phyloP scores from a whole-genome alignment of 208 protist genomes.

The Angomonas deanei region DNA sequence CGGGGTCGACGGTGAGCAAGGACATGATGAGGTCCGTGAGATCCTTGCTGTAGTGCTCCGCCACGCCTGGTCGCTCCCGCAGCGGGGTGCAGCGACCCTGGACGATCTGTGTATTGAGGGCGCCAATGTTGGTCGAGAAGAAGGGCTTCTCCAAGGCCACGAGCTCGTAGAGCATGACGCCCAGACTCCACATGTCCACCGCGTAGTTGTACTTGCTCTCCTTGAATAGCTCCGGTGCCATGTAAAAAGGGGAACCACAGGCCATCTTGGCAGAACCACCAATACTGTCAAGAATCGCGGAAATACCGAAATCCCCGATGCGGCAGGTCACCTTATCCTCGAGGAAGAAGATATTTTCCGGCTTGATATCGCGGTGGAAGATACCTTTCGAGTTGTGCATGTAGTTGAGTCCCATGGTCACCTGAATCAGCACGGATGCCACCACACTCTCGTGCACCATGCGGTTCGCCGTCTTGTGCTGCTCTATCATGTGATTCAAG shows the following conservation, averaged over 20 bases:
- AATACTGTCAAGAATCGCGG: constrained; percentile 40
- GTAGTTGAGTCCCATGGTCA: constrained; percentile 50
- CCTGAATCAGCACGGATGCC: constrained; percentile 65
- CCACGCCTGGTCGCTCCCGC: constrained; percentile 5
- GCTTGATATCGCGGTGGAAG: constrained; percentile 87
- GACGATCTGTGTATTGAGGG: constrained; percentile 21
- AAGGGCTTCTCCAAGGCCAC: constrained; percentile 64
- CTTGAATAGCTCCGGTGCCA: constrained; percentile 91
- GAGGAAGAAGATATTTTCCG: constrained; percentile 82
- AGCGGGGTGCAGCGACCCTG: constrained; percentile 18
- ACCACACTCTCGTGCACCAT: constrained; percentile 33
- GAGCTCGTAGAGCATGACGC: constrained; percentile 93
- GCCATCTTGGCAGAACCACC: constrained; percentile 45
- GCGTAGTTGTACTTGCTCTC: constrained; percentile 84
- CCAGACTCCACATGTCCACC: constrained; percentile 95
- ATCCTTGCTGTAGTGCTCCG: constrained; percentile 35
- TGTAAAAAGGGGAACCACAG: constrained; percentile 87
- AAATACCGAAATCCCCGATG: constrained; percentile 84
- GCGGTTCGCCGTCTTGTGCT: not conserved
- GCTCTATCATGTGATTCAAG: constrained; percentile 38
- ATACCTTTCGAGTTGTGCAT: constrained; percentile 62
- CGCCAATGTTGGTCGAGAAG: constrained; percentile 18
- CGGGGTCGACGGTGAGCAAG: constrained; percentile 44
- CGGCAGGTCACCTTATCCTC: constrained; percentile 48
- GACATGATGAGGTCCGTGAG: constrained; percentile 57